Conservation (phyloP, 2,329 filamentous ascomycete genomes). For the Orbilia oligospora region DNA sequence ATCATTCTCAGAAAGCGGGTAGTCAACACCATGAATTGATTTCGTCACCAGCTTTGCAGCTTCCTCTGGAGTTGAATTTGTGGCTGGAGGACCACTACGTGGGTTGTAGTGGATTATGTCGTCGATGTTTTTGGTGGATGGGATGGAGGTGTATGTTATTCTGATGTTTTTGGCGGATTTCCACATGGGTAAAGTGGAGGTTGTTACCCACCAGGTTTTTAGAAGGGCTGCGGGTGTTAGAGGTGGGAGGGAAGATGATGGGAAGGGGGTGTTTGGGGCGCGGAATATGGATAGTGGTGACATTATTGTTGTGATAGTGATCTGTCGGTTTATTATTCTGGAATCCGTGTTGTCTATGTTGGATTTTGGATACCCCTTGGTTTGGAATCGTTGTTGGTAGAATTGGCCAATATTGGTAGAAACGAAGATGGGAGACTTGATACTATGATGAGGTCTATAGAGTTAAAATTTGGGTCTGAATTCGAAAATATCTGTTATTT, state of each 20-base stretch:
- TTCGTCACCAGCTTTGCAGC: conserved; percentile 15
- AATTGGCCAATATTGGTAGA: too few relatives aligned
- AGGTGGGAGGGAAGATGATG: conserved; percentile 66
- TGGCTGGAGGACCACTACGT: conserved; percentile 13
- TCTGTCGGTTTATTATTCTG: background rate
- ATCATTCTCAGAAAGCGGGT: conserved; percentile 65
- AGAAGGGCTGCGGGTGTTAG: conserved; percentile 75
- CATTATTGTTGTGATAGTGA: conserved; percentile 35
- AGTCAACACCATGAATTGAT: conserved; percentile 63
- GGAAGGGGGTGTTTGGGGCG: conserved; percentile 61
- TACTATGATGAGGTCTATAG: too few relatives aligned
- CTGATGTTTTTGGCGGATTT: conserved; percentile 82
- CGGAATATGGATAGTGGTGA: conserved; percentile 47
- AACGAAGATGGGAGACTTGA: background rate
- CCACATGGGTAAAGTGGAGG: conserved; percentile 86
- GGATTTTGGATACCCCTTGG: conserved; percentile 1
- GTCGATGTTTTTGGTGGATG: conserved; percentile 71
- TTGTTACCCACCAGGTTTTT: conserved; percentile 80
- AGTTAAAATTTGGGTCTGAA: background rate
- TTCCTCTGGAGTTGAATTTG: conserved; percentile 11
- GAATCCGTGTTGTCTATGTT: conserved; percentile 11
- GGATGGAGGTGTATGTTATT: conserved; percentile 78
- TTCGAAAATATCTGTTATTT: background rate
- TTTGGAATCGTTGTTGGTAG: conserved; percentile 3
- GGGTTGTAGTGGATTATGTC: conserved; percentile 78